A percentile compares a stretch with the other conserved stretches of the same genome.
These are phyloP conservation scores for Massarina eburnea DNA, from an alignment of 2,329 filamentous ascomycete species.

Conservation along the genomic window DNA sequence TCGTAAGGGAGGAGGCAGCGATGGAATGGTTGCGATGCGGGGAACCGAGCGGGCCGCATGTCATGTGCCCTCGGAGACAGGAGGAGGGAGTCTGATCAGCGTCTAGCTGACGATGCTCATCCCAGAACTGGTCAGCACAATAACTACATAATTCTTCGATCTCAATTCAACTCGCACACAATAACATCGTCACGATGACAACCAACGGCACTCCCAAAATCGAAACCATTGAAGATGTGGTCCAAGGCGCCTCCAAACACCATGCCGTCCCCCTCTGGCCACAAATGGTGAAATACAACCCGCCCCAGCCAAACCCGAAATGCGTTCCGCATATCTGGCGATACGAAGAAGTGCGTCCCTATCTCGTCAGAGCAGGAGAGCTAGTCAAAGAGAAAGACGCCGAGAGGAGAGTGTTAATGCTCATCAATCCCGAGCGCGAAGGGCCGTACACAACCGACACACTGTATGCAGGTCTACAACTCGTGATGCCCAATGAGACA, in stretches of 20 bases:
- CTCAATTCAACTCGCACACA: background rate
- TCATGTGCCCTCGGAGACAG: too few relatives aligned
- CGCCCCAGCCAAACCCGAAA: constrained; percentile 50
- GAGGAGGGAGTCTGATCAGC: too few relatives aligned
- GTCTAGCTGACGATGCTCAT: too few relatives aligned
- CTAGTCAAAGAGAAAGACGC: constrained; percentile 42
- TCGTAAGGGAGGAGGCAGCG: background rate
- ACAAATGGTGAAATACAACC: constrained; percentile 52
- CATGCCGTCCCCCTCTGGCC: constrained; percentile 49
- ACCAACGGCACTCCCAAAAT: constrained; percentile 2
- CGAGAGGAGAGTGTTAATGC: constrained; percentile 46
- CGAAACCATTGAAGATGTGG: constrained; percentile 15
- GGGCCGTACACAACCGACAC: constrained; percentile 61
- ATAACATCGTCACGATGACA: background rate
- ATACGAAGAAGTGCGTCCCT: constrained; percentile 41
- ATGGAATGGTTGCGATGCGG: background rate
- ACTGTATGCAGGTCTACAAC: constrained; percentile 59
- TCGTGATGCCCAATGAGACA: constrained; percentile 59
- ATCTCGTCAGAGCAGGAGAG: constrained; percentile 40
- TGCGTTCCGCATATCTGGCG: constrained; percentile 43
- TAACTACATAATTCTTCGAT: too few relatives aligned
- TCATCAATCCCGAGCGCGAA: constrained; percentile 47
- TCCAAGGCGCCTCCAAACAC: constrained; percentile 15
- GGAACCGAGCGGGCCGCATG: constrained; percentile 2
- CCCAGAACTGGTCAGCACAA: too few relatives aligned